Evolutionary conservation across 352 stramenopile species (phyloP), one percentile per base, ranked within the genome.

Genomic region (Peronospora farinosa): DNA sequence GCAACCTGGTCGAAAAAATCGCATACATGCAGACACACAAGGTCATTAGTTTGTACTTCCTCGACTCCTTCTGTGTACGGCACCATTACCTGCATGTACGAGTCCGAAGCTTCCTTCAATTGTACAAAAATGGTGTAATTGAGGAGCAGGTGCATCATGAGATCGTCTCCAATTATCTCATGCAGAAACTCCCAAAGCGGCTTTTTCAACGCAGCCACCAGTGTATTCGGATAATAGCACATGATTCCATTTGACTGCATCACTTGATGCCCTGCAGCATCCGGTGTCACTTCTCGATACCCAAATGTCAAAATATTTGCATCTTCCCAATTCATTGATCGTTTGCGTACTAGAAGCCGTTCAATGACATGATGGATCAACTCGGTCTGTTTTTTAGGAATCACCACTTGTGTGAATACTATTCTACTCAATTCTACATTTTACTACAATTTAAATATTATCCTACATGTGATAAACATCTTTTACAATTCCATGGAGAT

Each of bases 181-280:
- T 92, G 80, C 10, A 89, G 57, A 2, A 33, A 31, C 23, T 56
- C 47, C 80, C 80, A 92, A 3, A 61, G 35, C 25, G 61, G 52
- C n/a, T 73, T 66, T 59, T 89, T 85, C 15, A 89, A 48, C 10
- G 63, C 40, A 21, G 56, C 68, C 28, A 92, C 78, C 3, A 89
- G 56, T 1, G 78, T 86, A 56, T 92, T 92, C 5, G 80, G 80
- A 40, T 78, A 84, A 44, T 79, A 81, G 55, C 73, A 86, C 60
- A 88, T 68, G 38, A 92, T 57, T 17, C 53, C 61, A 32, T 89
- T 84, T 30, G 72, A 79, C 36, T 74, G 67, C 32, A 65, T 52
- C 8, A 88, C 52, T 11, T 55, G 75, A 36, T 89, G 75, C 1
- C 79, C 79, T 5, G 52, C 47, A 19, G 60, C 54, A 7, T 62